These are phyloP conservation scores for Solanum etuberosum DNA, from an alignment of 257 asterid species.

Conservation along the genomic window DNA sequence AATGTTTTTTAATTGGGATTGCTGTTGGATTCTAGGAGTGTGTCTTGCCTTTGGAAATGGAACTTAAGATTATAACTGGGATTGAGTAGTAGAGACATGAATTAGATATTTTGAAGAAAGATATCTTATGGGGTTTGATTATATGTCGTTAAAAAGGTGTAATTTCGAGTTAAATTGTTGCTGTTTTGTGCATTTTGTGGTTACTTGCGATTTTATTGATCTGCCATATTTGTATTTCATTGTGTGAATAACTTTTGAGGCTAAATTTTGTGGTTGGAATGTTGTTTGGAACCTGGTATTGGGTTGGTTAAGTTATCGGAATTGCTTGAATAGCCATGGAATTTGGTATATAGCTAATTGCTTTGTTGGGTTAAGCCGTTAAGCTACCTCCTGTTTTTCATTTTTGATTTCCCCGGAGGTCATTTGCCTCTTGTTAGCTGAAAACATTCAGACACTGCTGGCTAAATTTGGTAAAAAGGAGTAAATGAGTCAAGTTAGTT, in stretches of 20 bases:
- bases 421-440: not conserved
- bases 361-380: not conserved
- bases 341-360: not conserved
- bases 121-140: not conserved
- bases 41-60: not conserved
- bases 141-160: not conserved
- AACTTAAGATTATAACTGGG: not conserved
- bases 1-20: not conserved
- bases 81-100: not conserved
- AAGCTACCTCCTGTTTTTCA: not conserved
- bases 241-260: not conserved
- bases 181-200: constrained; percentile 7
- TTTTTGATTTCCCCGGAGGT: not conserved
- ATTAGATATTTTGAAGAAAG: not conserved
- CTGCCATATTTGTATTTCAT: not conserved
- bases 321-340: not conserved
- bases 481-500: not conserved
- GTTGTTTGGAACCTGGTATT: not conserved
- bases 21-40: not conserved
- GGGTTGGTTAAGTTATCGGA: not conserved
- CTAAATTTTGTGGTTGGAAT: not conserved
- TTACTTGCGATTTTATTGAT: not conserved
- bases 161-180: not conserved
- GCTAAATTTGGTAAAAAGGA: not conserved
- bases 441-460: not conserved